Conservation (phyloP, 441 rosid species). For the Populus tomentosa region DNA sequence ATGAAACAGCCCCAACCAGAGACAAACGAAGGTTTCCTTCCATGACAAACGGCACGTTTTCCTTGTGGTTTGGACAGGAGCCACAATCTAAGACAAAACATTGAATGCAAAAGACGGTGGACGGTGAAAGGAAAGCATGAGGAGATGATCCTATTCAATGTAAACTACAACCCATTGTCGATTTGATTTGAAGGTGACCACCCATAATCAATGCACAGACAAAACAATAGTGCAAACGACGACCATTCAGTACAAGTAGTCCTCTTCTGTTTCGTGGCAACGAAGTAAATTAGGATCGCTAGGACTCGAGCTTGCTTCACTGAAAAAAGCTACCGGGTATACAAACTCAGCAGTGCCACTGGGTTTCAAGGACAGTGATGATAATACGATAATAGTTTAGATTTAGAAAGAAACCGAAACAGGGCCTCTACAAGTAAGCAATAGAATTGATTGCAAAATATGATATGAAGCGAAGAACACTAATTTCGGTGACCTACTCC, state of each 20-base stretch:
- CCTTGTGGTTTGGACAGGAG: too few relatives aligned
- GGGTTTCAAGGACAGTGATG: not conserved
- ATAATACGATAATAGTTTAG: not conserved
- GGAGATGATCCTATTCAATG: not conserved
- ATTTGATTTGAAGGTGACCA: not conserved
- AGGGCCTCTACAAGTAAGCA: not conserved
- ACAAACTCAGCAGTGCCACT: not conserved
- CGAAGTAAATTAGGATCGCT: too few relatives aligned
- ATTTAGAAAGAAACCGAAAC: not conserved
- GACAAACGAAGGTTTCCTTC: too few relatives aligned
- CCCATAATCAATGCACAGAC: not conserved
- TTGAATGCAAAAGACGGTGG: not conserved
- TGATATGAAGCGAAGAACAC: not conserved
- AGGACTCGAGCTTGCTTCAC: too few relatives aligned
- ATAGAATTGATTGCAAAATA: not conserved
- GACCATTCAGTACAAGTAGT: too few relatives aligned
- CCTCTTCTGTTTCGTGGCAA: too few relatives aligned
- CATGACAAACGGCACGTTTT: too few relatives aligned
- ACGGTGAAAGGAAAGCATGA: not conserved
- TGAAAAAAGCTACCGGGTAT: not conserved
- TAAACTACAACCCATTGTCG: not conserved
- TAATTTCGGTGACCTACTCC: conserved; percentile 83
- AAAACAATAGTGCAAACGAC: not conserved
- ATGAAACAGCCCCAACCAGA: too few relatives aligned
- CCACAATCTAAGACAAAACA: not conserved